Evolutionary conservation across 176 grass and related monocot species (phyloP).

Genomic region (maize (Zea mays)): Zm-B73-REFERENCE-NAM-5.0 NC_050097.1:200697501-200698000

Average conservation of each 20-base stretch:
- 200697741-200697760: background rate
- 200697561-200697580: constrained; percentile 72
- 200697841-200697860: constrained; percentile 79
- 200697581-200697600: constrained; percentile 75
- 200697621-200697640: constrained; percentile 82
- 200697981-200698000: constrained; percentile 47
- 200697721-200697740: background rate
- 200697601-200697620: constrained; percentile 85
- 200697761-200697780: background rate
- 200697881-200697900: constrained; percentile 16
- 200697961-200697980: background rate
- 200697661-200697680: constrained; percentile 29
- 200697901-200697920: background rate
- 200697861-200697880: constrained; percentile 58
- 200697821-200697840: constrained; percentile 66
- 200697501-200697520: background rate
- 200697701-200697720: constrained; percentile 1
- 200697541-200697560: background rate
- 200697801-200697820: constrained; percentile 97
- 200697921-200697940: background rate
- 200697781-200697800: constrained; percentile 79
- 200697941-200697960: background rate
- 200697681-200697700: constrained; percentile 9
- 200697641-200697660: constrained; percentile 64
- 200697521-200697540: background rate